These are phyloP conservation scores for Cutaneotrichosporon dermatis DNA, from an alignment of 1,284 basidiomycete genomes.

Conservation along the genomic window DNA sequence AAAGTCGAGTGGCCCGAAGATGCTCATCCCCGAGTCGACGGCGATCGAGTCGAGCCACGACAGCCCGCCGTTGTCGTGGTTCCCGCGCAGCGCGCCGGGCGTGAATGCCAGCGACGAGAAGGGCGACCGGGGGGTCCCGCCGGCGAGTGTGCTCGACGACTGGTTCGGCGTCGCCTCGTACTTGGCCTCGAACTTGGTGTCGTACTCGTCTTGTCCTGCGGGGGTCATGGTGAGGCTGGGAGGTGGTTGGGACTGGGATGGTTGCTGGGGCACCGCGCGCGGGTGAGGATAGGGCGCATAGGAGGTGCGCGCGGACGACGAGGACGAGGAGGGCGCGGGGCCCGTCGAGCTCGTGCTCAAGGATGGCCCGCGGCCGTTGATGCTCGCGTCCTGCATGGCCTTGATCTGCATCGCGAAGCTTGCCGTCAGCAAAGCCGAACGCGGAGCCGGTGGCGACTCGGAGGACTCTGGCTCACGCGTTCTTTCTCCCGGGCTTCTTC, in stretches of 20 bases:
- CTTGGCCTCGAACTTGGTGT: background rate
- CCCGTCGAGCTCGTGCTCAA: no score
- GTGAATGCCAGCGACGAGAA: conserved; percentile 23
- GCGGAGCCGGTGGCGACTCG: no score
- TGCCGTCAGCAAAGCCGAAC: background rate
- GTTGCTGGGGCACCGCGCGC: no score
- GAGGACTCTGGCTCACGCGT: conserved; percentile 22
- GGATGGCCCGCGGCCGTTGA: background rate
- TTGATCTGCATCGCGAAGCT: conserved; percentile 16
- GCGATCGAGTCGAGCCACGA: conserved; percentile 25
- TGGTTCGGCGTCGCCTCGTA: background rate
- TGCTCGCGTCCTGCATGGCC: conserved; percentile 3
- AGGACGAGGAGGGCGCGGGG: no score
- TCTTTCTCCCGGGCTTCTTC: conserved; percentile 47
- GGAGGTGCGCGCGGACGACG: background rate
- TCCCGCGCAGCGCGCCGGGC: conserved; percentile 7
- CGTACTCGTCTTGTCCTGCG: background rate
- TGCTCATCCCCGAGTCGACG: conserved; percentile 13
- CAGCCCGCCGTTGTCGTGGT: conserved; percentile 17
- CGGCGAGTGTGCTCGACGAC: background rate
- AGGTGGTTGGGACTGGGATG: background rate
- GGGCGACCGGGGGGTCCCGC: conserved; percentile 11
- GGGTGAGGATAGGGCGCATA: background rate
- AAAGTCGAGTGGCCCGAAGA: conserved; percentile 8
- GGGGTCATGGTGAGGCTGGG: background rate